Conservation (phyloP, 2,329 filamentous ascomycete genomes). For the Microascus cirrosus region DNA sequence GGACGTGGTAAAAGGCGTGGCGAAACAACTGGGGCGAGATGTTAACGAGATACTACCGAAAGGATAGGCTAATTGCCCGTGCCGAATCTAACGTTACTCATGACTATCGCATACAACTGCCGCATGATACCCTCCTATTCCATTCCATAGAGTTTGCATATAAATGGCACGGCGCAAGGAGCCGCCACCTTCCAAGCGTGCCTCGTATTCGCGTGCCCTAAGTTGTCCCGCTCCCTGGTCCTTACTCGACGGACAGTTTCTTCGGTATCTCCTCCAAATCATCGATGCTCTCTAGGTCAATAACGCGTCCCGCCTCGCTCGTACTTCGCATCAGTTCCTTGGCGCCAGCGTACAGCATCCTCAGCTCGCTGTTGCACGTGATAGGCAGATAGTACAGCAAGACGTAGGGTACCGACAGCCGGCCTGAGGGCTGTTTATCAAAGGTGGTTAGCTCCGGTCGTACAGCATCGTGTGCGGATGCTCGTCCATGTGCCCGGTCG, state of each 20-base stretch:
- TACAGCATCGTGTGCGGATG: not conserved
- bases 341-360: conserved; percentile 92
- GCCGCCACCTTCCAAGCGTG: not conserved
- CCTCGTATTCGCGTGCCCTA: conserved; percentile 2
- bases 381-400: conserved; percentile 89
- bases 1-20: conserved; percentile 65
- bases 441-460: conserved; percentile 5
- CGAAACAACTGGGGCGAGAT: conserved; percentile 52
- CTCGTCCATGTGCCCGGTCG: not conserved
- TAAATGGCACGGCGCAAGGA: conserved; percentile 3
- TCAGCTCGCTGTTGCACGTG: conserved; percentile 75
- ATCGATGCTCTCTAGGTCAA: conserved; percentile 73
- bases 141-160: not conserved
- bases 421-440: conserved; percentile 57
- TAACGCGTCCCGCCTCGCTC: conserved; percentile 75
- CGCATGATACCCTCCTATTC: not conserved
- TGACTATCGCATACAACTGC: not conserved
- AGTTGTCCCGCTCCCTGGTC: not conserved
- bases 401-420: conserved; percentile 83
- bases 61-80: not conserved
- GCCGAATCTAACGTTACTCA: not conserved
- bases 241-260: conserved; percentile 32
- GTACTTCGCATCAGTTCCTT: conserved; percentile 94
- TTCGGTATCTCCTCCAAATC: conserved; percentile 74
- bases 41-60: conserved; percentile 29